phyloP scores from a whole-genome alignment of 257 asterid species.

The Jaltomata sinuosa region DNA sequence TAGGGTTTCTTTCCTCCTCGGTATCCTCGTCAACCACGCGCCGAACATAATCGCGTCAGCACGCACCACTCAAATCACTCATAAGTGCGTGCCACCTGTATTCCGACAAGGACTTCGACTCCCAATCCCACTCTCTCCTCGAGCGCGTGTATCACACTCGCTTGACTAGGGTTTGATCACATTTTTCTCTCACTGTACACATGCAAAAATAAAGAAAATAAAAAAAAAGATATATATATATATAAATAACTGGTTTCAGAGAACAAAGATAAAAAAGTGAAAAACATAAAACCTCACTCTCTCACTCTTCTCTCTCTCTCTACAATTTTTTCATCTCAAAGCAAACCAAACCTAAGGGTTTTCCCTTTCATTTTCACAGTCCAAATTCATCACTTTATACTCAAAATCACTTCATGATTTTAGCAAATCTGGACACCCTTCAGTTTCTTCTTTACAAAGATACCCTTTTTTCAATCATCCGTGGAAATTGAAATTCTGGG shows the following conservation, averaged over 20 bases:
- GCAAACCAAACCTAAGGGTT: slow-evolving; percentile 1
- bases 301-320: not conserved
- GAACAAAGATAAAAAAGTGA: not conserved
- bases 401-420: not conserved
- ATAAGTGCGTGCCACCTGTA: not conserved
- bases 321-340: not conserved
- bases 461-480: not conserved
- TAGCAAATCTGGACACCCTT: not conserved
- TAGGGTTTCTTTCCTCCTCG: not conserved
- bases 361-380: not conserved
- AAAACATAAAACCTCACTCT: not conserved
- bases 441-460: not conserved
- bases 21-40: not conserved
- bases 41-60: not conserved
- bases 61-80: not conserved
- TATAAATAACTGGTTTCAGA: not conserved
- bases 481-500: not conserved
- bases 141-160: not conserved
- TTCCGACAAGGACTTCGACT: not conserved
- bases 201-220: not conserved
- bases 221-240: not conserved
- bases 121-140: not conserved
- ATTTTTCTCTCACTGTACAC: not conserved
- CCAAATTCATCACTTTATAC: not conserved
- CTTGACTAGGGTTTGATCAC: not conserved